Evolutionary conservation across 2,329 filamentous ascomycete genomes (phyloP).

Genomic region (Colletotrichum sp.): DNA sequence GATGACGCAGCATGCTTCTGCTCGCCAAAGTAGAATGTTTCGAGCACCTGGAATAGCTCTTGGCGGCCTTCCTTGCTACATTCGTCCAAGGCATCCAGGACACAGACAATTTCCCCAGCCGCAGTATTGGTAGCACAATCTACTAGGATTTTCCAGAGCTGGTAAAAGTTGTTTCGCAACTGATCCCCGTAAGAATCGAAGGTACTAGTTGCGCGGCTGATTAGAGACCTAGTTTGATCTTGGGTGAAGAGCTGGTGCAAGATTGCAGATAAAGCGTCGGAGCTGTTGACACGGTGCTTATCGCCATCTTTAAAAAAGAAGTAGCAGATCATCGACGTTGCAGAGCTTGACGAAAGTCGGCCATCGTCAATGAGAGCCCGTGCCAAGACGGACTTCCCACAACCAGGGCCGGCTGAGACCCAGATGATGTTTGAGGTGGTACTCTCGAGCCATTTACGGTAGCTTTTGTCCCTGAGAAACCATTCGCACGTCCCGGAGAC

Average conservation of each 20-base stretch:
- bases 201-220: background rate
- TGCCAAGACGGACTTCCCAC: conserved; percentile 37
- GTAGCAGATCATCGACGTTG: too few relatives aligned
- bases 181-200: conserved; percentile 2
- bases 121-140: accelerated
- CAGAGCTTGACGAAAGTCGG: conserved; percentile 21
- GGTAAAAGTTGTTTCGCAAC: conserved; percentile 1
- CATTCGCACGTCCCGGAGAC: conserved; percentile 36
- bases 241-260: conserved; percentile 31
- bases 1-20: accelerated
- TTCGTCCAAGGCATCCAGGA: background rate
- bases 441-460: conserved; percentile 29
- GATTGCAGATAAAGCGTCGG: conserved; percentile 26
- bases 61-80: accelerated
- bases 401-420: conserved; percentile 36
- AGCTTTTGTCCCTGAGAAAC: conserved; percentile 32
- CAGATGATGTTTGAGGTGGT: conserved; percentile 28
- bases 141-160: background rate
- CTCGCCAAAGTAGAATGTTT: background rate
- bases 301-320: background rate
- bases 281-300: conserved; percentile 21
- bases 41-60: background rate
- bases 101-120: background rate
- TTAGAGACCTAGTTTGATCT: conserved; percentile 1
- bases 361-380: conserved; percentile 31